These are phyloP conservation scores for Elymus sibiricus DNA, from an alignment of 176 grass and related monocot species.

Conservation along the genomic window DNA sequence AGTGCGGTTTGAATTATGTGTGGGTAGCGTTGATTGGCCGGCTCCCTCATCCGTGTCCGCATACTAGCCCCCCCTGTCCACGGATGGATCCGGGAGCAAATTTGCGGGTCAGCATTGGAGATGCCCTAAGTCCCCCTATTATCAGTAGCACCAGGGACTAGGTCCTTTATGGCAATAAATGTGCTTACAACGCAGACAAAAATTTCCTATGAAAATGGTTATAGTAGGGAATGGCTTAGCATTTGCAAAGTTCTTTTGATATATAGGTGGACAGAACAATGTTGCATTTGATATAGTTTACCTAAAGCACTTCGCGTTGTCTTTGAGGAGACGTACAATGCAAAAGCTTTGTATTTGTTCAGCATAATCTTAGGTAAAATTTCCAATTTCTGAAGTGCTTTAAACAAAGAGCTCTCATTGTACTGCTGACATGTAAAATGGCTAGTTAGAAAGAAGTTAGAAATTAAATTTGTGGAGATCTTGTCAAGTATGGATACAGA, in stretches of 20 bases:
- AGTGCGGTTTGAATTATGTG: no score
- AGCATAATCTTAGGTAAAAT: neutral
- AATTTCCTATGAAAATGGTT: neutral
- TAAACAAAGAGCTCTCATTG: slow-evolving; percentile 25
- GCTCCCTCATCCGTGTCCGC: no score
- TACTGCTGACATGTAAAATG: slow-evolving; percentile 69
- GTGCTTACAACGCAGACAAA: neutral
- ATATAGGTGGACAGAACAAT: neutral
- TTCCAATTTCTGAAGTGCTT: slow-evolving; percentile 15
- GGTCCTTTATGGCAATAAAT: neutral
- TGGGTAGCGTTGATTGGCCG: no score
- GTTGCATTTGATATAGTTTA: neutral
- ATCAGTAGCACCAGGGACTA: neutral
- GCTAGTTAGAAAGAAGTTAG: slow-evolving; percentile 73
- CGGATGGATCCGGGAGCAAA: no score
- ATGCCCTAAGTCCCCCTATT: slow-evolving; percentile 33
- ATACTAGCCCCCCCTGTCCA: no score
- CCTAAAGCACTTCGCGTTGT: neutral
- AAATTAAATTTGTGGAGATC: slow-evolving; percentile 84
- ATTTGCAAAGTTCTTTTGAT: neutral
- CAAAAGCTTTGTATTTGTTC: neutral
- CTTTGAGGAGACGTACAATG: neutral
- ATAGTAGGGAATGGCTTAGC: neutral
- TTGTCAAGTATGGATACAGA: slow-evolving; percentile 79
- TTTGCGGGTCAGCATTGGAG: no score